Evolutionary conservation across 805 yeast species (phyloP), one percentile per base, ranked within the genome.

Genomic region (Yarrowia phangngaensis): DNA sequence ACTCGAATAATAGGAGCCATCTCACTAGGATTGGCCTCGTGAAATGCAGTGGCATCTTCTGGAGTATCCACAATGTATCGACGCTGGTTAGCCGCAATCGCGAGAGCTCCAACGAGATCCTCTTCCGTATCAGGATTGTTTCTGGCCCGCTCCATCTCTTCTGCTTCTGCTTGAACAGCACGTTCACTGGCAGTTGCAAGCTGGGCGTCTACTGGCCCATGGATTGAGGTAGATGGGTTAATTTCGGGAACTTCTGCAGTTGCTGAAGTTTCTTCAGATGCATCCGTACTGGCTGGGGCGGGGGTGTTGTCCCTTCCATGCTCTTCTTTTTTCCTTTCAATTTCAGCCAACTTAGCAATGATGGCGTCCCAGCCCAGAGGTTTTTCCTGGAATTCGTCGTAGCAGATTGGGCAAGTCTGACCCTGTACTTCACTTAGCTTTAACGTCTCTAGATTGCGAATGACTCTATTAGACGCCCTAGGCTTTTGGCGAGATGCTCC

Each of bases 301-400:
- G 27, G 9, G 11, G 12, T 9, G 12, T 24, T 24, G 11, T 24
- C 27, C 27, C 12, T 24, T 24, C 12, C 27, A 9, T 9, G 27
- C 9, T 24, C 12, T 9, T 29, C 48, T 20, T 20, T 16, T 8
- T 29, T 20, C 4, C 27, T 12, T 20, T 29, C 35, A 15, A 13
- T 32, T 22, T 41, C 35, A 9, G 48, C 48, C 20, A 29, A 13
- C 22, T 29, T 41, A 12, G 19, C 34, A 3, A 30, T 17, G 9
- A 41, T 29, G 20, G 35, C 48, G 29, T 41, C 48, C 34, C 35
- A 41, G 15, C 48, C 45, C 13, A 38, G 32, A n/a, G 34, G 34
- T 16, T 29, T 41, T 7, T 29, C 48, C 8, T 20, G 35, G 8
- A 41, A 41, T 20, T 20, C 48, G 6, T 41, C 48, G 35, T 41